phyloP scores from a whole-genome alignment of 169 alveolate genomes.

The Plasmodium fragile region DNA sequence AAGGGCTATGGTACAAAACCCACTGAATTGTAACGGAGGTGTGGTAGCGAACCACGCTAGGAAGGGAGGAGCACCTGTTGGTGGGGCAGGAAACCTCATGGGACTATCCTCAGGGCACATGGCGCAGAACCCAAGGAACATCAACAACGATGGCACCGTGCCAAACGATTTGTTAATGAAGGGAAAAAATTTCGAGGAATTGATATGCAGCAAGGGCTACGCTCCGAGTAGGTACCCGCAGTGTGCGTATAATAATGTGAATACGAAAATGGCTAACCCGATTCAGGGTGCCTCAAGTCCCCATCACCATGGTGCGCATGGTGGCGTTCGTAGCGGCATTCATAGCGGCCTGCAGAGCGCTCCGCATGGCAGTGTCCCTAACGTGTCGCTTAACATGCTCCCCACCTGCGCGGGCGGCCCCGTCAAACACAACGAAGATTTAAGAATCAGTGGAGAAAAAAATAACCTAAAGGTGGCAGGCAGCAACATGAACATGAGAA shows the following conservation, averaged over 20 bases:
- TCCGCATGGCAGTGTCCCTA: not conserved
- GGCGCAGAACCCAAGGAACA: not conserved
- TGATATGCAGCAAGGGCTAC: not conserved
- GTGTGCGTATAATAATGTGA: not conserved
- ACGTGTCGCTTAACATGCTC: not conserved
- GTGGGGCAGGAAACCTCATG: not conserved
- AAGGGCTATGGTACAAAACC: not conserved
- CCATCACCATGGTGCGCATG: not conserved
- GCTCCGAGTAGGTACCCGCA: not conserved
- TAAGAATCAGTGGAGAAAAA: not conserved
- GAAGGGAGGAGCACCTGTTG: not conserved
- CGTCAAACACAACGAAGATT: constrained; percentile 1
- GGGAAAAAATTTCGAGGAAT: not conserved
- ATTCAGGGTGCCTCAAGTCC: not conserved
- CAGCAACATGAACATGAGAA: not conserved
- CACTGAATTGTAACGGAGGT: not conserved
- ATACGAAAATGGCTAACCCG: not conserved
- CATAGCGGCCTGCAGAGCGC: not conserved
- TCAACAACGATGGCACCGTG: not conserved
- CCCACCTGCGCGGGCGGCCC: not conserved
- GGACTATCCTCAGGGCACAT: not conserved
- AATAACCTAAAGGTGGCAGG: not conserved
- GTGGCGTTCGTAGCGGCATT: not conserved
- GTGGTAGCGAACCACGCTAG: not conserved
- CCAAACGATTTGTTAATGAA: not conserved